Percentiles rank a stretch among this genome's conserved stretches.
phyloP scores from a whole-genome alignment of 2,329 filamentous ascomycete genomes.

The Orbilia quercus region DNA sequence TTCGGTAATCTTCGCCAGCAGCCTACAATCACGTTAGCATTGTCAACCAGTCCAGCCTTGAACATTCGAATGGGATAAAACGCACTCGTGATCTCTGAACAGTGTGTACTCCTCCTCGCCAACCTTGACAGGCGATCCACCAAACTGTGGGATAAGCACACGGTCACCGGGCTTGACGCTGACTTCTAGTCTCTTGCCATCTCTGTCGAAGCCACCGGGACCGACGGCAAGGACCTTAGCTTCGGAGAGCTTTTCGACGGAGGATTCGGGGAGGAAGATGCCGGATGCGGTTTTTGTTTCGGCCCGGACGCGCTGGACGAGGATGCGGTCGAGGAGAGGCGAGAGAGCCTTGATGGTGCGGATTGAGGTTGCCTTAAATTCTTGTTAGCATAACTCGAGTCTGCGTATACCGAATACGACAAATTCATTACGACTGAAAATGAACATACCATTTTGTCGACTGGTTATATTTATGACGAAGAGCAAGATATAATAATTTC shows the following conservation, averaged over 20 bases:
- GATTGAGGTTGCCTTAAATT: constrained; percentile 74
- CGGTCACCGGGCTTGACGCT: constrained; percentile 86
- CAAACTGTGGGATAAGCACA: constrained; percentile 95
- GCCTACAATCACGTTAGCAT: constrained; percentile 67
- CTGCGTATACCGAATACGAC: no score
- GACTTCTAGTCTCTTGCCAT: constrained; percentile 87
- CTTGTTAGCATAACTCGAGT: no score
- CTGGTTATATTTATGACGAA: constrained; percentile 1
- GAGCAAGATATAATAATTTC: no score
- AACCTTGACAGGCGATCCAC: constrained; percentile 94
- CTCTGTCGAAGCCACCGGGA: constrained; percentile 85
- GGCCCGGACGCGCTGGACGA: constrained; percentile 97
- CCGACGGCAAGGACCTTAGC: constrained; percentile 95
- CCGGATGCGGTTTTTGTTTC: constrained; percentile 95
- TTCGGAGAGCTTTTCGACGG: constrained; percentile 98
- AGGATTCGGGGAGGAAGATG: constrained; percentile 97
- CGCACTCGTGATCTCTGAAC: constrained; percentile 98
- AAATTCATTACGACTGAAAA: no score
- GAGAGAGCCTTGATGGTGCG: constrained; percentile 95
- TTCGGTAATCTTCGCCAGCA: constrained; percentile 99
- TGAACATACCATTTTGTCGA: constrained; percentile 7
- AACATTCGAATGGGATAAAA: constrained; percentile 60
- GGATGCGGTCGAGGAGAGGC: constrained; percentile 95
- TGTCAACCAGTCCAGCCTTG: not conserved
- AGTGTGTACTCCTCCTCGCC: constrained; percentile 96